Base-by-base conservation (phyloP, 2,329 filamentous ascomycete genomes). In the Leptodontidium sp. region DNA sequence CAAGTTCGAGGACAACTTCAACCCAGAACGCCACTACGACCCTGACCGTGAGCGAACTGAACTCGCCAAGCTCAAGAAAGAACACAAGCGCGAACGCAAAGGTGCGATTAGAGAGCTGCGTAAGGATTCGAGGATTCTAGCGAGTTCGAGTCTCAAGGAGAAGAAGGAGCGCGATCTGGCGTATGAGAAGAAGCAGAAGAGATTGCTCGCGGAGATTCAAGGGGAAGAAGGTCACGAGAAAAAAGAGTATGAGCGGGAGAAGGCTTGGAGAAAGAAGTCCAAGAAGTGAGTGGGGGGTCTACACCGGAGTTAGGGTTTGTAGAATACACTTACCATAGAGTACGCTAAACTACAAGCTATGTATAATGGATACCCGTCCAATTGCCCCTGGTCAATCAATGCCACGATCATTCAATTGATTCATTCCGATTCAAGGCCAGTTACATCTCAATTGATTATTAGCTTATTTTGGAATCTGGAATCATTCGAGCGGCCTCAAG, bases 11-110 rank as follows among this genome's bases (percentile, higher is more conserved):
- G 95, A 98, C 79, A 87, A 88, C 68, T 99, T 94, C 87, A 96
- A 97, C 80, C 96, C 96, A 2, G 89, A 92, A 83, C 95, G 94
- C 83, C 96, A 98, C 86, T 98, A 99, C 87, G 97, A 99, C 78
- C 94, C 94, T 0, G 92, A 99, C 81, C 91, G 90, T 74, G 94
- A 97, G 81, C 92, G 96, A 43, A 91, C 93, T 26, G 94, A 98
- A 78, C 82, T 92, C 70, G 90, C 90, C 78, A 96, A 94, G 81
- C 87, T 99, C 77, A 90, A 90, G 82, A 90, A 90, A 71, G 95
- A 98, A 84, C 93, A 94, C 87, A 97, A 97, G 89, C 89, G 92
- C 78, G 96, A 99, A 86, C 88, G 89, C 80, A 99, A 99, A 88
- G 95, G 94, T 1, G 95, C 94, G 11, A 87, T 99, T 84, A 88